Evolutionary conservation across 2,329 filamentous ascomycete species (phyloP), one percentile per base, ranked within the genome.

Genomic region (Talaromyces amestolkiae): DNA sequence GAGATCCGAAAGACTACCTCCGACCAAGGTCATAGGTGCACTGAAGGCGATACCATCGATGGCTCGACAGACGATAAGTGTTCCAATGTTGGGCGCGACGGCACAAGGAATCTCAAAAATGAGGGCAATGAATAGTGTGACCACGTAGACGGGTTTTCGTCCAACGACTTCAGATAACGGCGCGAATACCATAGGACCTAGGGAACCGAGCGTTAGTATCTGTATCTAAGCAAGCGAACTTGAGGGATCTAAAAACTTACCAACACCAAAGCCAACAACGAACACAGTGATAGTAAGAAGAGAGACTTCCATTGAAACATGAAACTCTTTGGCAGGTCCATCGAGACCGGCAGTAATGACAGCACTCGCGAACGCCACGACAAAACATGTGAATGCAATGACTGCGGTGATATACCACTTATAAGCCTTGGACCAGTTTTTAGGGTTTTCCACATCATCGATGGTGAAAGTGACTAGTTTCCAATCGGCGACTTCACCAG

Each of bases 401-500:
- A 92, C 87, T 89, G 96, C 92, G 27, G 92, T 97, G 73, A 87
- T 89, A 72, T 89, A 91, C 91, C 91, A 94, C 78, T 93, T 95
- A 76, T 82, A 89, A 1, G 79, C 81, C 76, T 92, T 92, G 65
- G 85, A 87, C 91, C 91, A 95, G 77, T 94, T 95, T 83, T 94
- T 94, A 0, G 92, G 91, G 72, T 94, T 94, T 69, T 89, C 90
- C 0, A 86, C 85, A 74, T 95, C 91, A 66, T 87, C 80, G 2
- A 88, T 83, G 3, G 83, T 85, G 73, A 95, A 96, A 0, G 89
- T 90, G 39, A 91, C 88, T 10, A 91, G 80, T 65, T 88, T 86
- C 73, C 86, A 88, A 35, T 82, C 77, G 69, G 82, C 79, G n/a
- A 81, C 75, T 61, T 80, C 75, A 3, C 83, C 82, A 2, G 80